Base-by-base conservation (phyloP, 352 stramenopile species). In the Phytopythium aichiense region DNA sequence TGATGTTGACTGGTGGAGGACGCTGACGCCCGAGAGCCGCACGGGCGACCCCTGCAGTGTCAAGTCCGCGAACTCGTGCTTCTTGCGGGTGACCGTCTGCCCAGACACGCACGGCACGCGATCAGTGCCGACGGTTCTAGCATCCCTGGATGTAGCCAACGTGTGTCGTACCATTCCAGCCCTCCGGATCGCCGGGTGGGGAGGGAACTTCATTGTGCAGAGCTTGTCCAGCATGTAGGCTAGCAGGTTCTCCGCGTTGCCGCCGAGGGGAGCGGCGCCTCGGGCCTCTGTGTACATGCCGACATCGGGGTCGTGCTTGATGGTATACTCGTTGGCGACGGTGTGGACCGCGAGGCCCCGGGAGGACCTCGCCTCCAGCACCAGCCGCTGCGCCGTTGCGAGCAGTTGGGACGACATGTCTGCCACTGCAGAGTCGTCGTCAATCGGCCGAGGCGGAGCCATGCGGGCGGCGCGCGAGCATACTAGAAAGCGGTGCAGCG, bases 251-350 rank as follows among this genome's bases (percentile, higher is more conserved):
- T 35, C 15, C 12, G 20, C 12, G n/a, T 23, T 33, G 23, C 28
- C 6, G 28, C 23, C 28, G 13, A 56, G 49, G 25, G 25, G 49
- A 2, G 49, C 49, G 20, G 25, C 49, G 16, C n/a, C 28, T 4
- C 30, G 23, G 4, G 18, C 35, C 49, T 56, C 49, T 12, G 49
- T 9, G 25, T 56, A 56, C 49, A 25, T 38, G 11, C 49, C 49
- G 8, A 38, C 49, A 5, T 38, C 23, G 23, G 49, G 25, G 49
- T 56, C 49, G 12, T 40, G 25, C 49, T 56, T 56, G 49, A 56
- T 22, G 49, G 8, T 23, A 12, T n/a, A 18, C 12, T 56, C 49
- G 49, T 30, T 38, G n/a, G 16, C 13, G 25, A 56, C 49, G 4
- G 49, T 25, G 12, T 40, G 13, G 8, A 30, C 49, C 8, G 6